Evolutionary conservation across 1,139 yeast genomes (phyloP).

Genomic region (Pichia cactophila): DNA sequence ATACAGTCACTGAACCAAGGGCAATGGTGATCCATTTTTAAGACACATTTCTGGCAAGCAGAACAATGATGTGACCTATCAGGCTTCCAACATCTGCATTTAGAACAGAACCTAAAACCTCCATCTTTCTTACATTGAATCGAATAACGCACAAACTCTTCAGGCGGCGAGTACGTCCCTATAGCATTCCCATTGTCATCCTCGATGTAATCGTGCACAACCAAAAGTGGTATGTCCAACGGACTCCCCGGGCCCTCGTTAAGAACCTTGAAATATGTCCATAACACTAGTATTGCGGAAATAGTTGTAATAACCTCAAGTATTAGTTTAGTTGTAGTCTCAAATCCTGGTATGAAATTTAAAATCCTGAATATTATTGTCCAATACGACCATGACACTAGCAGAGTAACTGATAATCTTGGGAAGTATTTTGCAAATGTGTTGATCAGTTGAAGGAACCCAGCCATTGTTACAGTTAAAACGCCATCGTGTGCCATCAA

Average conservation of each 20-base stretch:
- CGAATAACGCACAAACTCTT: conserved; percentile 28
- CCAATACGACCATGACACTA: conserved; percentile 54
- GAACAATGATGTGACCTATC: conserved; percentile 92
- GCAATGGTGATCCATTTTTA: conserved; percentile 87
- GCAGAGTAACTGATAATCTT: conserved; percentile 42
- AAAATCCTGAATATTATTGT: conserved; percentile 28
- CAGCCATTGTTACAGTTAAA: background rate
- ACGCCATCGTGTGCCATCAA: background rate
- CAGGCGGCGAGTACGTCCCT: conserved; percentile 31
- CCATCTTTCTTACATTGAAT: conserved; percentile 38
- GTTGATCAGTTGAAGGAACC: background rate
- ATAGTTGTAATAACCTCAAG: background rate
- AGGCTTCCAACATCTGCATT: conserved; percentile 85
- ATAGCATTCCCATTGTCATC: conserved; percentile 19
- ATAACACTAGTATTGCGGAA: background rate
- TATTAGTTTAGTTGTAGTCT: background rate
- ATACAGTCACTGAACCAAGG: conserved; percentile 95
- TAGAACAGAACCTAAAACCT: conserved; percentile 53
- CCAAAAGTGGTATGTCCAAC: conserved; percentile 38
- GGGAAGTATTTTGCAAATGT: conserved; percentile 50
- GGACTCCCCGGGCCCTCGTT: conserved; percentile 64
- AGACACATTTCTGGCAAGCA: conserved; percentile 58
- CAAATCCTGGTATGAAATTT: background rate
- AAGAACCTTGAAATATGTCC: conserved; percentile 27
- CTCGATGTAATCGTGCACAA: conserved; percentile 18